Conservation (phyloP, 1,139 yeast species). For the Geotrichum phurueaensis region DNA sequence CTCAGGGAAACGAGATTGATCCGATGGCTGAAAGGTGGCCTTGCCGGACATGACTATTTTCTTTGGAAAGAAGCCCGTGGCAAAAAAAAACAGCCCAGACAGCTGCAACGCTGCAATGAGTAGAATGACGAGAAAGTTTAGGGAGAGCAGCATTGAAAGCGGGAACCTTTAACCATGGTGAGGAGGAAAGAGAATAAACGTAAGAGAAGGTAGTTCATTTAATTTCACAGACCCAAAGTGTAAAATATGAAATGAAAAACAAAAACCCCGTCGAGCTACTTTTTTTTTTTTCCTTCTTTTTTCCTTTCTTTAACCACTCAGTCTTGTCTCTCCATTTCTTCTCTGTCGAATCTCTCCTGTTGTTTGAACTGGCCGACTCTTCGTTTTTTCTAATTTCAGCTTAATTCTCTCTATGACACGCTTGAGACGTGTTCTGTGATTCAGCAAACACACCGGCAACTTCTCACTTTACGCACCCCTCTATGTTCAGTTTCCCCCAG, state of each 20-base stretch:
- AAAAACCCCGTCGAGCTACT: not conserved
- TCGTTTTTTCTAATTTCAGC: not conserved
- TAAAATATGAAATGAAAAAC: not conserved
- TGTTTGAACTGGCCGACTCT: not conserved
- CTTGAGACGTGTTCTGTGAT: not conserved
- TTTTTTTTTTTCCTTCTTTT: not conserved
- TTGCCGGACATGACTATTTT: slow-evolving; percentile 64
- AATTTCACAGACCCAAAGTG: not conserved
- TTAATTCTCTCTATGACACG: not conserved
- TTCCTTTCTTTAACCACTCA: not conserved
- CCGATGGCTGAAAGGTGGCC: slow-evolving; percentile 28
- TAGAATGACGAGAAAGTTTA: slow-evolving; percentile 21
- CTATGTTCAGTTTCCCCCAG: not conserved
- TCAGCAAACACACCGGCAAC: not conserved
- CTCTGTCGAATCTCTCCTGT: not conserved
- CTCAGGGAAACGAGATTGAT: slow-evolving; percentile 23
- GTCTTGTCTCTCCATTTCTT: not conserved
- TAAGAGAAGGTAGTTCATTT: not conserved
- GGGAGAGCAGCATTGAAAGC: slow-evolving; percentile 13
- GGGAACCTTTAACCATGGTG: not conserved
- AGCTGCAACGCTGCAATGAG: slow-evolving; percentile 40
- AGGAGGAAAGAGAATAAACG: not conserved
- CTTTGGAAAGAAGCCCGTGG: slow-evolving; percentile 84
- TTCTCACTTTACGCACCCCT: not conserved
- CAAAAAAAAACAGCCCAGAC: slow-evolving; percentile 54